A percentile compares a stretch with the other conserved stretches of the same genome.
Evolutionary conservation across 495 filamentous ascomycete genomes (phyloP).

Genomic region (Extremus antarcticus): DNA sequence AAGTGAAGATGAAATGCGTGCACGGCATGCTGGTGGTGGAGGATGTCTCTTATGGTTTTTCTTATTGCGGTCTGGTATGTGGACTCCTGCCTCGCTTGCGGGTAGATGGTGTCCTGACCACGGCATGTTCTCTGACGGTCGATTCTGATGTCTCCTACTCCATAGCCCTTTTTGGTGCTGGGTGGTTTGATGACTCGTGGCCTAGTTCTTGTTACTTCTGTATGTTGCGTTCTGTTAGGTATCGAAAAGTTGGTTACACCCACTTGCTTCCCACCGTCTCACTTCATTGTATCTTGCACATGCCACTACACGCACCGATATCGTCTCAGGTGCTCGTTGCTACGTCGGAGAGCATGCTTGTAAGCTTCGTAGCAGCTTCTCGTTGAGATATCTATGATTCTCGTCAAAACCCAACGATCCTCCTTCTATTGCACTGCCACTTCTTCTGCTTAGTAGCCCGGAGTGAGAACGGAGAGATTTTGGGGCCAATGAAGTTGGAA

Average conservation of each 20-base stretch:
- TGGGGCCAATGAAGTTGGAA: no score
- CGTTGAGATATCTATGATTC: no score
- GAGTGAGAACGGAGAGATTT: no score
- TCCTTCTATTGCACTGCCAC: no score
- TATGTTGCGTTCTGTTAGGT: neutral
- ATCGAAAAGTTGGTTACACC: neutral
- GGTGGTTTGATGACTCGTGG: conserved; percentile 18
- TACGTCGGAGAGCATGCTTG: no score
- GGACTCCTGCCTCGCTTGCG: conserved; percentile 3
- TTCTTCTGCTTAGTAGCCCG: no score
- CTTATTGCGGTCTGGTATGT: neutral
- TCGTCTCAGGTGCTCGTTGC: no score
- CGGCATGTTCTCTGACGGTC: neutral
- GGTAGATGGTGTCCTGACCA: conserved; percentile 5
- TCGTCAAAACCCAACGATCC: no score
- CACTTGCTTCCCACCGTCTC: neutral
- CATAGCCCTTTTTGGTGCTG: neutral
- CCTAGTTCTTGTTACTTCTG: conserved; percentile 2
- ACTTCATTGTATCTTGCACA: no score
- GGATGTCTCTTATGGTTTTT: conserved; percentile 5
- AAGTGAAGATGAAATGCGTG: neutral
- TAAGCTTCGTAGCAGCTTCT: no score
- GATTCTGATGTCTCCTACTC: conserved; percentile 16
- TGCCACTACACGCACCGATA: no score
- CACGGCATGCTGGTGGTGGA: conserved; percentile 10